Evolutionary conservation across 352 stramenopile genomes (phyloP).

Genomic region (Phytophthora litchii): DNA sequence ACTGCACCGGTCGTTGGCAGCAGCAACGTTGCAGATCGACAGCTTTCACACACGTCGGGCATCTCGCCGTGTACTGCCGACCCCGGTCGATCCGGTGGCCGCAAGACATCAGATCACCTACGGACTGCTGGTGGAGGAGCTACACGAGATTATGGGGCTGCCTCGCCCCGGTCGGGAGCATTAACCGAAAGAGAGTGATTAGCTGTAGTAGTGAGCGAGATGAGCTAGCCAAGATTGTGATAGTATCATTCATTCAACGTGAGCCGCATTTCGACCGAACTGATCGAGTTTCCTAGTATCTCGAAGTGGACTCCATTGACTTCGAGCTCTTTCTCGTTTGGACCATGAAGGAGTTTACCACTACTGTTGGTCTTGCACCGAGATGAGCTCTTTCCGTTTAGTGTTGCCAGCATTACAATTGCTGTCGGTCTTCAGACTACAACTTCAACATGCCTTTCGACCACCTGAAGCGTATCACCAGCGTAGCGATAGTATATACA

Average conservation of each 20-base stretch:
- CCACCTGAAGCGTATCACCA: too few species aligned
- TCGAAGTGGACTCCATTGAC: neutral
- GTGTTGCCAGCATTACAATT: too few species aligned
- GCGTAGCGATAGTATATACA: too few species aligned
- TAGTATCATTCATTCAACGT: constrained; percentile 15
- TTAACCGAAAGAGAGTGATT: constrained; percentile 9
- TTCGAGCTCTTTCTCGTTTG: too few species aligned
- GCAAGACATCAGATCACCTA: constrained; percentile 45
- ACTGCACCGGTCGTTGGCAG: constrained; percentile 51
- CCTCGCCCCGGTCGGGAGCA: constrained; percentile 25
- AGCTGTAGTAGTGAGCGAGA: constrained; percentile 12
- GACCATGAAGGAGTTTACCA: too few species aligned
- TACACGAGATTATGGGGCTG: constrained; percentile 81
- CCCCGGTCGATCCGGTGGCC: constrained; percentile 37
- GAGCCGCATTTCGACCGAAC: constrained; percentile 12
- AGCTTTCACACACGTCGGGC: constrained; percentile 34
- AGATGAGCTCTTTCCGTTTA: too few species aligned
- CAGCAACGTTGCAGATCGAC: constrained; percentile 61
- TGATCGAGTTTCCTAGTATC: neutral
- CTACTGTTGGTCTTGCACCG: neutral
- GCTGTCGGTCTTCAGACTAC: too few species aligned
- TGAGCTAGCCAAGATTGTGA: constrained; percentile 16
- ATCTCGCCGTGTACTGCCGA: constrained; percentile 10
- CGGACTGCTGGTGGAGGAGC: constrained; percentile 59
- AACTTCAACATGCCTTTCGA: too few species aligned